These are phyloP conservation scores for Saxophila tyrrhenica DNA, from an alignment of 495 filamentous ascomycete genomes.

Conservation along the genomic window DNA sequence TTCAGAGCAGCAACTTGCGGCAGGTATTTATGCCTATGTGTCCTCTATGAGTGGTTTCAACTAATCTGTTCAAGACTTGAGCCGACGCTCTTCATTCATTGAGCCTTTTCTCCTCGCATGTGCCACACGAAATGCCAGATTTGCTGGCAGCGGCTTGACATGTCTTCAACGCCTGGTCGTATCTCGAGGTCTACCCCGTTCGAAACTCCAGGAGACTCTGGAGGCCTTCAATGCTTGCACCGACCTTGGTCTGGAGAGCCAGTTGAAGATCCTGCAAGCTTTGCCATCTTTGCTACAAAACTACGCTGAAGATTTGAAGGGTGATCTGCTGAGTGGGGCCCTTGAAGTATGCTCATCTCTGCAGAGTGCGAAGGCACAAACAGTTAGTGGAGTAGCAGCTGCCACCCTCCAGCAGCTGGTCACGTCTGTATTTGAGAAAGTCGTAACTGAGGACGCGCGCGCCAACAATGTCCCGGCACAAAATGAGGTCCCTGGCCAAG, in stretches of 20 bases:
- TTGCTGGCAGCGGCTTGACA: slow-evolving; percentile 72
- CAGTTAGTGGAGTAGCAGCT: slow-evolving; percentile 88
- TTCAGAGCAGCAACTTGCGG: slow-evolving; percentile 71
- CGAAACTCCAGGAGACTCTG: slow-evolving; percentile 67
- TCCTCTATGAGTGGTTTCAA: background rate
- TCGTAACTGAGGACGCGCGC: slow-evolving; percentile 62
- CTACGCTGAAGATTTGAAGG: slow-evolving; percentile 70
- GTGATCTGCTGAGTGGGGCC: slow-evolving; percentile 65
- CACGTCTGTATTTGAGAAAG: slow-evolving; percentile 84
- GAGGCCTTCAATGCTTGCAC: slow-evolving; percentile 78
- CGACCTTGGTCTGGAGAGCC: slow-evolving; percentile 65
- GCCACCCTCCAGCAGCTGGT: slow-evolving; percentile 92
- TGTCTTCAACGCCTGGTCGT: slow-evolving; percentile 84
- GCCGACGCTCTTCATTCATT: slow-evolving; percentile 67
- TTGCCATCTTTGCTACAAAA: slow-evolving; percentile 86
- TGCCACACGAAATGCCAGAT: slow-evolving; percentile 74
- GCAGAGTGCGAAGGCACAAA: slow-evolving; percentile 77
- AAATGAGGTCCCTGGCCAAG: slow-evolving; percentile 51
- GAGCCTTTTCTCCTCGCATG: slow-evolving; percentile 91
- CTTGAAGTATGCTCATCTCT: slow-evolving; percentile 84
- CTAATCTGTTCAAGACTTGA: slow-evolving; percentile 55
- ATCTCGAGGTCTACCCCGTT: slow-evolving; percentile 59
- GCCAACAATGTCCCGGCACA: slow-evolving; percentile 40
- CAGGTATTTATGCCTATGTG: slow-evolving; percentile 50
- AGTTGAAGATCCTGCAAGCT: slow-evolving; percentile 90